Base-by-base conservation (phyloP, 2,329 filamentous ascomycete genomes). In the Knufia fluminis region DNA sequence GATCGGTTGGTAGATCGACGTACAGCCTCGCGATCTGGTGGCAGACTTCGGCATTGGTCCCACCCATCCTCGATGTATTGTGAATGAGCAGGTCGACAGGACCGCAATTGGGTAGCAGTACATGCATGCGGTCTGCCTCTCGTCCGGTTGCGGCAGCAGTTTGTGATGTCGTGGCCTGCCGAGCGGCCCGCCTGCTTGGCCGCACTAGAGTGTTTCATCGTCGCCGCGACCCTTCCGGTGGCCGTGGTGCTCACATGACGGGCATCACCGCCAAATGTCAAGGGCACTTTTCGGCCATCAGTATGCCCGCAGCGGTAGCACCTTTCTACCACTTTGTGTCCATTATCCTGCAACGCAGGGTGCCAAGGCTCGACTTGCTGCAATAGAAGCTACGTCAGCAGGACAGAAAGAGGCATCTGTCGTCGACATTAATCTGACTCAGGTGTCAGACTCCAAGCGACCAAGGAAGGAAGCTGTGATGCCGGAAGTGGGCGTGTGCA, bases 361-460 rank as follows among this genome's bases (percentile, higher is more conserved):
- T 28, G 26, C 12, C 26, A 28, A 28, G 26, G 26, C 26, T 28
- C 26, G 12, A 28, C 26, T 28, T 12, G 26, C 26, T 28, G 26
- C 26, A 28, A 38, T 20, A 38, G 35, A 38, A 38, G 35, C 35
- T 38, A 38, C 35, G 35, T 38, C 35, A 38, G 35, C 35, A 38
- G 35, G 35, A 38, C 35, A 38, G 35, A 38, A 38, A 38, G 35
- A 38, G 35, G n/a, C 35, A 38, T 38, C n/a, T 38, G 35, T 38
- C 35, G 35, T 38, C 35, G 35, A 38, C 35, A 38, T 38, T n/a
- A 38, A 38, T 16, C 35, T 38, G 7, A 38, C 35, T 38, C 35
- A 38, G 35, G n/a, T 6, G 35, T 16, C n/a, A 38, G 35, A 38
- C 35, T 38, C 35, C 35, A 38, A 16, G 35, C 35, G 35, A 38